Conservation (phyloP, 495 filamentous ascomycete genomes). For the Penicillium lagena region DNA sequence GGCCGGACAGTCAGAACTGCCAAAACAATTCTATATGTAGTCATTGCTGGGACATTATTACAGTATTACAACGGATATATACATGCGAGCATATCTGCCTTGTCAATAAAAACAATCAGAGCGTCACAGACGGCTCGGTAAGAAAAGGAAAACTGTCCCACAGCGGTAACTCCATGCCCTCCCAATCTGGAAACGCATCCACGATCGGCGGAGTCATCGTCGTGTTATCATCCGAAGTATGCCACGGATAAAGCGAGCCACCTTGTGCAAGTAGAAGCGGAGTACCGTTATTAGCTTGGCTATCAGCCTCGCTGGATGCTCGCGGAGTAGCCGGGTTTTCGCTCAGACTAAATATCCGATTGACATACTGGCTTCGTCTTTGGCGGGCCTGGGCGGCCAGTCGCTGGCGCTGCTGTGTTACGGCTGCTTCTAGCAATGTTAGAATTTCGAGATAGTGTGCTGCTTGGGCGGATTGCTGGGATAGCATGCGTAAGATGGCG, state of each 20-base stretch:
- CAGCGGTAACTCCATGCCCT: conserved; percentile 26
- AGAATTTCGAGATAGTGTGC: conserved; percentile 33
- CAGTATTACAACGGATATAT: too few species aligned
- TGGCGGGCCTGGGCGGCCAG: conserved; percentile 22
- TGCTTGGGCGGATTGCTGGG: conserved; percentile 32
- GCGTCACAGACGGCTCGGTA: conserved; percentile 13
- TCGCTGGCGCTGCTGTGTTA: conserved; percentile 27
- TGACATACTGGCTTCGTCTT: conserved; percentile 28
- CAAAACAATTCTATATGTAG: too few species aligned
- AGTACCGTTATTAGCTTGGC: conserved; percentile 2
- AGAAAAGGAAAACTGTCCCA: conserved; percentile 35
- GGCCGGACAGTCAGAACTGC: too few species aligned
- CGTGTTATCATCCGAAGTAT: conserved; percentile 9
- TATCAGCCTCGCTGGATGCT: background rate
- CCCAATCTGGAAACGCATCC: conserved; percentile 18
- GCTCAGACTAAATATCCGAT: conserved; percentile 29
- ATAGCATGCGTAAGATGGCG: conserved; percentile 24
- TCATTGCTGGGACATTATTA: too few species aligned
- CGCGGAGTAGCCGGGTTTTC: conserved; percentile 8
- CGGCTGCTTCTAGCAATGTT: conserved; percentile 22
- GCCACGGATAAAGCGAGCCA: conserved; percentile 11
- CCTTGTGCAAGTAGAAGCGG: conserved; percentile 2
- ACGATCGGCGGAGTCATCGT: conserved; percentile 14
- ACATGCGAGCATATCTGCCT: background rate
- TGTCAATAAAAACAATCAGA: background rate